Percentiles rank a stretch among this genome's conserved stretches.
Conservation (phyloP, 2,329 filamentous ascomycete species). For the Exophiala oligosperma region DNA sequence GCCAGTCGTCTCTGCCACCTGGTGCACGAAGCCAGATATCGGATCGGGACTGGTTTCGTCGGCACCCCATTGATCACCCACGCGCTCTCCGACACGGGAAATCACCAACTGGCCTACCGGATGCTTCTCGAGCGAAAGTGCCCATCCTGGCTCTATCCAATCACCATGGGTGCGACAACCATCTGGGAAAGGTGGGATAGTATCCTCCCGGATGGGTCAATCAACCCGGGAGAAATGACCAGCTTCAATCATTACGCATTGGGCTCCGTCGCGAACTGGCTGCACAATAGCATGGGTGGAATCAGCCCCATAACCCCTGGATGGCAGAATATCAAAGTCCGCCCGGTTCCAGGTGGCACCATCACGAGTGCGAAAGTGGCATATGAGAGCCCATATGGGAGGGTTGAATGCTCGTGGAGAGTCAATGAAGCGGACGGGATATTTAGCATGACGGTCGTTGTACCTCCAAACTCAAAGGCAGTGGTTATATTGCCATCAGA, state of each 20-base stretch:
- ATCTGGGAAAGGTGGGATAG: slow-evolving; percentile 49
- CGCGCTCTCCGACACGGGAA: slow-evolving; percentile 30
- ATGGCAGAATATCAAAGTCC: slow-evolving; percentile 34
- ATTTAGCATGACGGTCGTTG: background rate
- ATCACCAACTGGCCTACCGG: slow-evolving; percentile 36
- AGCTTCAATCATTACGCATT: slow-evolving; percentile 47
- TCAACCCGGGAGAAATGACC: slow-evolving; percentile 46
- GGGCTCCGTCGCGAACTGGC: slow-evolving; percentile 41
- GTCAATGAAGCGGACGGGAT: background rate
- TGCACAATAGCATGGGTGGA: slow-evolving; percentile 39
- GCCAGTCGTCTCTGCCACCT: slow-evolving; percentile 31
- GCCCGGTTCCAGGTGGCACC: slow-evolving; percentile 35
- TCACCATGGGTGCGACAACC: slow-evolving; percentile 44
- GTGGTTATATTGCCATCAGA: background rate
- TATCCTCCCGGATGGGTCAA: slow-evolving; percentile 38
- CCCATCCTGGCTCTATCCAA: slow-evolving; percentile 43
- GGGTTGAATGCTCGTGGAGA: slow-evolving; percentile 29
- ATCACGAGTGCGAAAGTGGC: slow-evolving; percentile 33
- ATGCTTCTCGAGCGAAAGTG: slow-evolving; percentile 41
- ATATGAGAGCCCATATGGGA: slow-evolving; percentile 36
- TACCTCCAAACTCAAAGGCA: background rate
- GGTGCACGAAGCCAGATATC: slow-evolving; percentile 30
- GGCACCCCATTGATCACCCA: slow-evolving; percentile 35
- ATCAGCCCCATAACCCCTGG: slow-evolving; percentile 33
- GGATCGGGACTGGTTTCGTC: slow-evolving; percentile 39